Percentiles rank a stretch among this genome's conserved stretches.
phyloP scores from a whole-genome alignment of 2,329 filamentous ascomycete species.

The Pseudophaeomoniella oleicola region DNA sequence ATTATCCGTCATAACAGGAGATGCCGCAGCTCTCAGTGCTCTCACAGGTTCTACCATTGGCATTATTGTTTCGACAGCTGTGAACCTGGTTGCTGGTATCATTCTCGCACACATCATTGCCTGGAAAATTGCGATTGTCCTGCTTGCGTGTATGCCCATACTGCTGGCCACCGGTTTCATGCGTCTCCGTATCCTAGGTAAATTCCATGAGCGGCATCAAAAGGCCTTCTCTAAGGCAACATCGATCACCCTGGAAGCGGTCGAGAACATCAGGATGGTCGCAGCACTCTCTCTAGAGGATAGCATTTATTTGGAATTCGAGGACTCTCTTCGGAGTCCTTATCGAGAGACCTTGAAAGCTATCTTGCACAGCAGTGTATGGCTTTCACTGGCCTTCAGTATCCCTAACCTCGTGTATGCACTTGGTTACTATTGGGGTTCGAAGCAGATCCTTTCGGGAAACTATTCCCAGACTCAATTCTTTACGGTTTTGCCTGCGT shows the following conservation, averaged over 20 bases:
- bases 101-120: constrained; percentile 56
- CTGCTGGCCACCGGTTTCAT: constrained; percentile 56
- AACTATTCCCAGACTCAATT: constrained; percentile 54
- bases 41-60: constrained; percentile 59
- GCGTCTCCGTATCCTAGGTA: constrained; percentile 45
- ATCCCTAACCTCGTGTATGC: constrained; percentile 51
- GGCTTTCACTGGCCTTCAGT: constrained; percentile 29
- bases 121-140: constrained; percentile 64
- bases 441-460: constrained; percentile 53
- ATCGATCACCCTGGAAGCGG: constrained; percentile 36
- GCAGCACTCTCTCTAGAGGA: constrained; percentile 37
- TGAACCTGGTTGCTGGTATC: constrained; percentile 55
- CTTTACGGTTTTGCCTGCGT: constrained; percentile 56
- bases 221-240: constrained; percentile 36
- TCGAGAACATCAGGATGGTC: constrained; percentile 37
- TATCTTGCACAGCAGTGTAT: constrained; percentile 30
- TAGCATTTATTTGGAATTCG: constrained; percentile 30
- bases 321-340: constrained; percentile 29
- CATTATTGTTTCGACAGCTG: constrained; percentile 50
- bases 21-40: constrained; percentile 51
- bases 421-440: constrained; percentile 69
- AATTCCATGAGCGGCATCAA: constrained; percentile 40
- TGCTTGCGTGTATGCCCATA: constrained; percentile 52
- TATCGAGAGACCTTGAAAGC: constrained; percentile 34
- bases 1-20: constrained; percentile 54